A percentile compares a stretch with the other conserved stretches of the same genome.
phyloP scores from a whole-genome alignment of 257 asterid genomes.

The Knoxia roxburghii region DNA sequence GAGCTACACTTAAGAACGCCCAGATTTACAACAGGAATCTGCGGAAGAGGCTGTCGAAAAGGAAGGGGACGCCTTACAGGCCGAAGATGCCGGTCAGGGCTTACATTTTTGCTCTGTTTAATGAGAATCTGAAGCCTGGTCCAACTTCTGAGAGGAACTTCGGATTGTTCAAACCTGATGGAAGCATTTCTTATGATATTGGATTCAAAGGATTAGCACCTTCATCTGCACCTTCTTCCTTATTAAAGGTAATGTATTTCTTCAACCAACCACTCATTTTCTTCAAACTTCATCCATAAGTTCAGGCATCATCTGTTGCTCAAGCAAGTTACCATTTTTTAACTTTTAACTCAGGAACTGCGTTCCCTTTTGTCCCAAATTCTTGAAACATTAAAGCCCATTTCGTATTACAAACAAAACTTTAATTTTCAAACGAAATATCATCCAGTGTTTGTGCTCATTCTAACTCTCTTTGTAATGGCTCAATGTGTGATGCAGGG shows the following conservation, averaged over 20 bases:
- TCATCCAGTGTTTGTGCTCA: too few relatives aligned
- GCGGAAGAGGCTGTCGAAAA: slow-evolving; percentile 40
- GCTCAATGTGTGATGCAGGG: slow-evolving; percentile 20
- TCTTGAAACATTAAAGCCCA: too few relatives aligned
- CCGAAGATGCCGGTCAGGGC: slow-evolving; percentile 57
- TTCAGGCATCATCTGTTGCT: too few relatives aligned
- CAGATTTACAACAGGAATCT: slow-evolving; percentile 50
- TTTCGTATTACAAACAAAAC: too few relatives aligned
- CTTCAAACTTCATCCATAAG: neutral
- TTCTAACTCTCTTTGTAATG: too few relatives aligned
- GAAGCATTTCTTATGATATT: slow-evolving; percentile 57
- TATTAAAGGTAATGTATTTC: slow-evolving; percentile 37
- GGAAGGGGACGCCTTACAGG: slow-evolving; percentile 73
- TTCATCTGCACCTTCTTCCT: slow-evolving; percentile 39
- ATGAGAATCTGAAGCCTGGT: slow-evolving; percentile 67
- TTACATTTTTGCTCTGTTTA: slow-evolving; percentile 68
- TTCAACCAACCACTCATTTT: neutral
- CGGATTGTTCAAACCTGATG: slow-evolving; percentile 79
- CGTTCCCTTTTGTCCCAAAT: too few relatives aligned
- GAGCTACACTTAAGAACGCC: slow-evolving; percentile 56
- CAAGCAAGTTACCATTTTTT: too few relatives aligned
- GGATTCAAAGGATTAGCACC: slow-evolving; percentile 67
- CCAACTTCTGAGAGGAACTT: slow-evolving; percentile 84
- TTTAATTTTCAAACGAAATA: too few relatives aligned
- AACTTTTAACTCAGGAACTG: too few relatives aligned